Conservation (phyloP, 768 basidiomycete genomes). For the Psilocybe azurescens region DNA sequence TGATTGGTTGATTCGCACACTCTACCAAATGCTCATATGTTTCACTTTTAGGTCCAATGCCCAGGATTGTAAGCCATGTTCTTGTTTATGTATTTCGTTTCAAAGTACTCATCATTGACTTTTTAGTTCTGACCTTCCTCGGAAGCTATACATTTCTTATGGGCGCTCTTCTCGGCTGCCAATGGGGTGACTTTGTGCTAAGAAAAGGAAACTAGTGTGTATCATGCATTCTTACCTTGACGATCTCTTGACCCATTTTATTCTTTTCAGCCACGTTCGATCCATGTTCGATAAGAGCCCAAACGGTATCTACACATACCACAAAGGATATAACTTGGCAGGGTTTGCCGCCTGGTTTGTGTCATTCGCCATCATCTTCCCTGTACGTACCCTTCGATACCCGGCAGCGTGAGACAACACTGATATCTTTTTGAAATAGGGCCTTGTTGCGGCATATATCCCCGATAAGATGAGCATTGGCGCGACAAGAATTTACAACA, state of each 20-base stretch:
- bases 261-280: slow-evolving; percentile 16
- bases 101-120: not conserved
- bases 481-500: slow-evolving; percentile 15
- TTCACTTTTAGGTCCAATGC: slow-evolving; percentile 9
- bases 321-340: slow-evolving; percentile 20
- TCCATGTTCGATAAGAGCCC: slow-evolving; percentile 16
- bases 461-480: slow-evolving; percentile 17
- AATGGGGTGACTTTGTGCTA: slow-evolving; percentile 20
- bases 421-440: not conserved
- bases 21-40: not conserved
- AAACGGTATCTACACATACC: slow-evolving; percentile 17
- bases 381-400: slow-evolving; percentile 1
- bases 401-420: not conserved
- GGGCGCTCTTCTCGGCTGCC: slow-evolving; percentile 22
- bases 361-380: slow-evolving; percentile 18
- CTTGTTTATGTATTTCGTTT: too few relatives aligned
- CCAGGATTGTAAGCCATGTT: slow-evolving; percentile 8
- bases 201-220: slow-evolving; percentile 22
- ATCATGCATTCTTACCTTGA: too few relatives aligned
- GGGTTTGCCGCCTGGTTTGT: slow-evolving; percentile 19
- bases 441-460: slow-evolving; percentile 18
- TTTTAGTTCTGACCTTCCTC: slow-evolving; percentile 18
- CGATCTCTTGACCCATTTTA: not conserved
- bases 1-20: not conserved
- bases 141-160: slow-evolving; percentile 23